Base-by-base conservation (phyloP, 2,329 filamentous ascomycete species). In the Talaromyces sp. region DNA sequence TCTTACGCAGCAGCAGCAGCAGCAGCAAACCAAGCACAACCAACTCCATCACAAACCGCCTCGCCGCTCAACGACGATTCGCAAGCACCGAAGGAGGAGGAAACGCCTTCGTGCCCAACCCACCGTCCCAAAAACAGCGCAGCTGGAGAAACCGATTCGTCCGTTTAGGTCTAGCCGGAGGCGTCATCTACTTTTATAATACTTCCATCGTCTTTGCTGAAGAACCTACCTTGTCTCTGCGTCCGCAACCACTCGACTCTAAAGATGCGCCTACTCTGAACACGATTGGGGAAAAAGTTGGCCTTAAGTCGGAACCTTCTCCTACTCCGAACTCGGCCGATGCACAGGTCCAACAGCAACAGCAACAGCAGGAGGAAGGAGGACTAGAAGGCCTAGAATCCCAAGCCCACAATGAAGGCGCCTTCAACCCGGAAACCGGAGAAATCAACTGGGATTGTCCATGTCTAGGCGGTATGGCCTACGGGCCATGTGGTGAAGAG, bases 391-490 rank as follows among this genome's bases (percentile, higher is more conserved):
- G 78, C 17, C 77, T 94, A 13, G 88, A 96, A 73, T 66, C 90
- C 60, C 91, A 97, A 74, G 91, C 91, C 5, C 83, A 79, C 61
- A 86, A 93, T 71, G 86, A 97, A 75, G 94, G 91, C 57, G 94
- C 94, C 1, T 99, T 97, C 79, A 96, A 99, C 75, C 91, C 92
- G 2, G 94, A 97, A 79, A 99, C 94, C 9, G 94, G 94, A 66
- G 94, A 99, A 82, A 99, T 99, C 77, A 99, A 99, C 81, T 99
- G 94, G 94, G 94, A 97, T 73, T 99, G 94, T 75, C 94, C 94
- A 15, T 99, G 94, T 73, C 79, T 99, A 35, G 94, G 94, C 51
- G 94, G 94, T 55, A 99, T 99, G 94, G 94, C 94, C 7, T 78
- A 96, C 70, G 94, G 94, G 0, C 94, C 94, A 56, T 99, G 94